Evolutionary conservation across 2,329 filamentous ascomycete genomes (phyloP).

Genomic region (Beauveria rudraprayagi): DNA sequence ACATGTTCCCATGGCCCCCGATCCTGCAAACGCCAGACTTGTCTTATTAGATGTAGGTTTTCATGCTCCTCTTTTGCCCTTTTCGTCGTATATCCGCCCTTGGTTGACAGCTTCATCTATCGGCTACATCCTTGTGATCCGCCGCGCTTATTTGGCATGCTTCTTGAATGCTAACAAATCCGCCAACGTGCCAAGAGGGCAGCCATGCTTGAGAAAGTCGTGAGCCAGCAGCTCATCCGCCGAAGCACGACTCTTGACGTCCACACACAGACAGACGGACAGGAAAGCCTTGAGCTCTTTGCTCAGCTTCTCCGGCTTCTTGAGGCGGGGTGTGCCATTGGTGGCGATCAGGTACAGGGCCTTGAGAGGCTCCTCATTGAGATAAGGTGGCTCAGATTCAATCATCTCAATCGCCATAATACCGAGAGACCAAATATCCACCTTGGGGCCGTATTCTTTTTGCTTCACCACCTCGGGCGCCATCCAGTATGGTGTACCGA

Average conservation of each 20-base stretch:
- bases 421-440: constrained; percentile 96
- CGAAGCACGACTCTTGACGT: constrained; percentile 89
- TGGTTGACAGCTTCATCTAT: too few relatives aligned
- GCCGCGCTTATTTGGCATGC: constrained; percentile 47
- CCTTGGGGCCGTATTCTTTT: constrained; percentile 96
- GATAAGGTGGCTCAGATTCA: constrained; percentile 92
- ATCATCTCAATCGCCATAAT: constrained; percentile 99
- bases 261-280: constrained; percentile 91
- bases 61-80: neutral
- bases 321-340: constrained; percentile 90
- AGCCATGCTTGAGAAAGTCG: constrained; percentile 91
- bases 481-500: constrained; percentile 99
- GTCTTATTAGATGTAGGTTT: constrained; percentile 4
- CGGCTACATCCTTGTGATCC: neutral
- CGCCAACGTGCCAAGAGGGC: constrained; percentile 70
- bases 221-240: constrained; percentile 83
- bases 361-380: constrained; percentile 96
- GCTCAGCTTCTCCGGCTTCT: constrained; percentile 96
- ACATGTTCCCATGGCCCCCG: neutral
- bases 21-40: constrained; percentile 5
- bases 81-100: neutral
- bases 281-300: constrained; percentile 98
- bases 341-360: constrained; percentile 96
- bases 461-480: constrained; percentile 98
- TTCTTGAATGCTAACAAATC: constrained; percentile 86